Evolutionary conservation across 2,329 filamentous ascomycete species (phyloP).

Genomic region (Pseudocercospora macadamiae): DNA sequence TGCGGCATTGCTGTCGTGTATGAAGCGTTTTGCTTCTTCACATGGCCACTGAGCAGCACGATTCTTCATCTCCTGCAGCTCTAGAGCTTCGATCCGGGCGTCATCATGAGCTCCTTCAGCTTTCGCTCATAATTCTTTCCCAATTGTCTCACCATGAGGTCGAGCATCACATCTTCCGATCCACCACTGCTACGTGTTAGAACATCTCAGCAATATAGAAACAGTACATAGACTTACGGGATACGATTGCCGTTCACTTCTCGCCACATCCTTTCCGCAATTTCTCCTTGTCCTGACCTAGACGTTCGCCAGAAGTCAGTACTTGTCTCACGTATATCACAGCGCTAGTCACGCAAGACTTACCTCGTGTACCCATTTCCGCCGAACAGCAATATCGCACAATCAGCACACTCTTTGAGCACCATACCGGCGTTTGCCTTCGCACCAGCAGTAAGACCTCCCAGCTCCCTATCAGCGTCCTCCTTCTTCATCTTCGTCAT

Average conservation of each 20-base stretch:
- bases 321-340: too few species aligned
- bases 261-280: slow-evolving; percentile 65
- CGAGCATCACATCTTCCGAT: slow-evolving; percentile 72
- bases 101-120: slow-evolving; percentile 55
- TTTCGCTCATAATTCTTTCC: slow-evolving; percentile 69
- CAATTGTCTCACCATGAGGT: slow-evolving; percentile 69
- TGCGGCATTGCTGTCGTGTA: too few species aligned
- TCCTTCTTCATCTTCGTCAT: slow-evolving; percentile 64
- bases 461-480: slow-evolving; percentile 65
- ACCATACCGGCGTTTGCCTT: slow-evolving; percentile 76
- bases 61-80: too few species aligned
- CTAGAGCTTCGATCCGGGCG: slow-evolving; percentile 20
- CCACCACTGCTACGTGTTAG: slow-evolving; percentile 53
- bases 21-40: too few species aligned
- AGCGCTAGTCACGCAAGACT: too few species aligned
- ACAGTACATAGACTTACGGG: slow-evolving; percentile 26
- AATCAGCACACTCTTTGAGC: slow-evolving; percentile 70
- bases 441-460: slow-evolving; percentile 70
- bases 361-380: slow-evolving; percentile 75
- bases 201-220: neutral
- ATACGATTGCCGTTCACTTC: slow-evolving; percentile 36
- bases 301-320: neutral
- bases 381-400: slow-evolving; percentile 71
- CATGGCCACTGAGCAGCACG: too few species aligned
- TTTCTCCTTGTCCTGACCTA: slow-evolving; percentile 66